Conservation (phyloP, 768 basidiomycete species). For the Suillus subalutaceus region DNA sequence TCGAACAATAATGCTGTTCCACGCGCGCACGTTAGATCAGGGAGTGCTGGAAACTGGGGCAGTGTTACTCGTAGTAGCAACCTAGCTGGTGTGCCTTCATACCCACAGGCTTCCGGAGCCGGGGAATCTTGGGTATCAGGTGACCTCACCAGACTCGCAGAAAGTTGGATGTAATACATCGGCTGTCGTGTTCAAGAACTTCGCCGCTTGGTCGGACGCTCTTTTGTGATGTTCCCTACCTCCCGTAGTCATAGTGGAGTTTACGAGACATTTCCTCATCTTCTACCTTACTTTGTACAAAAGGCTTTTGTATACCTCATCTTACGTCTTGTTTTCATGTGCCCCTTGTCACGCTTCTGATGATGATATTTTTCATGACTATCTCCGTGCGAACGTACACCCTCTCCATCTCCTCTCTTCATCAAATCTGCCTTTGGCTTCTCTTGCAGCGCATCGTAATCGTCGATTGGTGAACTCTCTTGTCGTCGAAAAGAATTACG, state of each 20-base stretch:
- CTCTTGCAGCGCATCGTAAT: neutral
- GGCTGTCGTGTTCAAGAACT: constrained; percentile 28
- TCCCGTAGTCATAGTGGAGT: constrained; percentile 15
- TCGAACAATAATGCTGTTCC: constrained; percentile 34
- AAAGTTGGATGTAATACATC: constrained; percentile 44
- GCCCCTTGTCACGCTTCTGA: constrained; percentile 40
- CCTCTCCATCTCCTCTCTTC: neutral
- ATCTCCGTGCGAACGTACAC: constrained; percentile 16
- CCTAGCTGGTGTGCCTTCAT: constrained; percentile 50
- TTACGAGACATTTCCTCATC: constrained; percentile 15
- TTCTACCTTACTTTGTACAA: constrained; percentile 19
- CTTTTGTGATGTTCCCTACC: constrained; percentile 22
- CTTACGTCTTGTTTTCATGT: constrained; percentile 39
- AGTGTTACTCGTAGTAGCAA: constrained; percentile 58
- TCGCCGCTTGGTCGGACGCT: constrained; percentile 49
- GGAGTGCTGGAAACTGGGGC: constrained; percentile 83
- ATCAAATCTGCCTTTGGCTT: neutral
- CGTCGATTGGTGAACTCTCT: neutral
- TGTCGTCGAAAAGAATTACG: neutral
- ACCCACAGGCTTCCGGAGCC: constrained; percentile 59
- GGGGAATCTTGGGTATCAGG: constrained; percentile 58
- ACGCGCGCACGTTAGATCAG: constrained; percentile 68
- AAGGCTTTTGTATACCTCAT: constrained; percentile 29
- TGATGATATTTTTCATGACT: constrained; percentile 46
- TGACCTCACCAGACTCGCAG: constrained; percentile 56